Conservation (phyloP, 2,329 filamentous ascomycete genomes). For the Monilinia aucupariae region DNA sequence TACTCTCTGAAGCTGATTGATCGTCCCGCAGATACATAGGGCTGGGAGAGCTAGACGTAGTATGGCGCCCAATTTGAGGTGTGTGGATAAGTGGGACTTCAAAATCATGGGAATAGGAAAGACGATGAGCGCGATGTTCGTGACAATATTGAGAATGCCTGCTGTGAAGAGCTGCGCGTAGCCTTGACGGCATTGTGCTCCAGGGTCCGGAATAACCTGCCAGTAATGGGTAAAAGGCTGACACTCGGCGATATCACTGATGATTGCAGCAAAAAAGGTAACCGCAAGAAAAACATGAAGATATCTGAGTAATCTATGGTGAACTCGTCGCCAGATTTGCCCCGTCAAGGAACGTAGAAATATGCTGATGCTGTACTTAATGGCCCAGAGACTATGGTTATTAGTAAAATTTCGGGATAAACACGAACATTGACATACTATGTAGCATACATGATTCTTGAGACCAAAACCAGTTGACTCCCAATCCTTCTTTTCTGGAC, state of each 20-base stretch:
- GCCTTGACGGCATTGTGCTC: constrained; percentile 75
- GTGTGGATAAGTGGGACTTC: constrained; percentile 62
- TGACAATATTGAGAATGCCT: constrained; percentile 78
- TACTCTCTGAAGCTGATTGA: constrained; percentile 70
- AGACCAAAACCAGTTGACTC: constrained; percentile 72
- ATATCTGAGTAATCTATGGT: constrained; percentile 61
- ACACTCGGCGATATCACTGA: constrained; percentile 78
- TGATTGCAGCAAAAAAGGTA: constrained; percentile 73
- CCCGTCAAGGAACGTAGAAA: constrained; percentile 81
- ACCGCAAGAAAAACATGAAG: constrained; percentile 68
- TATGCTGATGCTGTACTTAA: constrained; percentile 83
- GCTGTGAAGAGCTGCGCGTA: constrained; percentile 82
- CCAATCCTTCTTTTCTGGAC: constrained; percentile 63
- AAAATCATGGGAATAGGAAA: constrained; percentile 87
- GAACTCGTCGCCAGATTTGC: constrained; percentile 71
- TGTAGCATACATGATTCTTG: constrained; percentile 78
- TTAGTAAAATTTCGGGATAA: constrained; percentile 5
- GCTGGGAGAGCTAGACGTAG: constrained; percentile 46
- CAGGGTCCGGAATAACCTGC: constrained; percentile 78
- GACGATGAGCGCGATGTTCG: constrained; percentile 76
- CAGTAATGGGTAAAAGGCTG: constrained; percentile 68
- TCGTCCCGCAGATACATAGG: constrained; percentile 68
- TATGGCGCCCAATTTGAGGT: constrained; percentile 6
- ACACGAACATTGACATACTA: constrained; percentile 59
- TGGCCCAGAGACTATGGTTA: constrained; percentile 69